These are phyloP conservation scores for Kregervanrija pseudodelftensis DNA, from an alignment of 805 yeast species.

Conservation along the genomic window DNA sequence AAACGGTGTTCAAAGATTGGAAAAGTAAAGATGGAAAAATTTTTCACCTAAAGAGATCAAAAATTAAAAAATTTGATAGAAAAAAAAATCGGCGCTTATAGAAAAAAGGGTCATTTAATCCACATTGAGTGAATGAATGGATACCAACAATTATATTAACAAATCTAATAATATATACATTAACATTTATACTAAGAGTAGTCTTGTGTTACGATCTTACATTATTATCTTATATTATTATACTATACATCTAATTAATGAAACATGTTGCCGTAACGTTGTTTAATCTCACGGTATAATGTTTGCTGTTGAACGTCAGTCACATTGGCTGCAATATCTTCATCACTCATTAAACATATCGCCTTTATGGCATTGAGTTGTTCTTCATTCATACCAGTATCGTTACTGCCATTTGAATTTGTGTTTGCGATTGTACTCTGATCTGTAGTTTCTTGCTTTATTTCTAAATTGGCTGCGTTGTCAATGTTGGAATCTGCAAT, in stretches of 20 bases:
- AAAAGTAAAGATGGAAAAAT: too few species aligned
- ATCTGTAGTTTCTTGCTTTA: not conserved
- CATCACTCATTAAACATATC: constrained; percentile 19
- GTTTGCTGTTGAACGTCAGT: constrained; percentile 16
- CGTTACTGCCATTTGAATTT: constrained; percentile 5
- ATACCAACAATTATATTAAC: too few species aligned
- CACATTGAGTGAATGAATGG: too few species aligned
- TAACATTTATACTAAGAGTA: not conserved
- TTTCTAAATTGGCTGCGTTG: not conserved
- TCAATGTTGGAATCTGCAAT: not conserved
- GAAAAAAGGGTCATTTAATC: too few species aligned
- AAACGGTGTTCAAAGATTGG: too few species aligned
- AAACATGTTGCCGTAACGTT: not conserved
- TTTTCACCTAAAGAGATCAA: too few species aligned
- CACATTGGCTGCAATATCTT: constrained; percentile 14
- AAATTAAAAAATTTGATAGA: too few species aligned
- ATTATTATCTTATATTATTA: not conserved
- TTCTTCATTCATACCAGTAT: constrained; percentile 2
- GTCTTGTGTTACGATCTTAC: not conserved
- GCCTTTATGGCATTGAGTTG: constrained; percentile 15
- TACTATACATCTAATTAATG: constrained; percentile 7
- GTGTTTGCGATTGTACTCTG: not conserved
- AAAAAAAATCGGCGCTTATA: too few species aligned
- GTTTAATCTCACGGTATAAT: constrained; percentile 19
- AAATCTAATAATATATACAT: too few species aligned